These are phyloP conservation scores for Cutaneotrichosporon cyanovorans DNA, from an alignment of 1,284 basidiomycete species.

Conservation along the genomic window DNA sequence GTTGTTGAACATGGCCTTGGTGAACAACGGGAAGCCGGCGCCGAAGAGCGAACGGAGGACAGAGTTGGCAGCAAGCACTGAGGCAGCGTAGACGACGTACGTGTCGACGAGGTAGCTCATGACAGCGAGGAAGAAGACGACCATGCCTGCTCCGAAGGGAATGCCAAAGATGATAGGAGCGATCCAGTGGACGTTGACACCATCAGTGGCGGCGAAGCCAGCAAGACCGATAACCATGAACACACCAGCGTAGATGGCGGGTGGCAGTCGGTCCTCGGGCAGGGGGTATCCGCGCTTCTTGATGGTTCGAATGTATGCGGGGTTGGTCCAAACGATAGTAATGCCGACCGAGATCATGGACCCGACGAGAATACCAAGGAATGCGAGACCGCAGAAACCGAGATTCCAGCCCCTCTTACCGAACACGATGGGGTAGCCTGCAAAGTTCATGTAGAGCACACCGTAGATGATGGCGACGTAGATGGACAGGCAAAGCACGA, in stretches of 20 bases:
- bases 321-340: constrained; percentile 50
- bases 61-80: constrained; percentile 61
- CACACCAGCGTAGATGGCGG: constrained; percentile 47
- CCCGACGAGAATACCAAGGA: constrained; percentile 60
- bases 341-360: constrained; percentile 54
- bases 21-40: constrained; percentile 58
- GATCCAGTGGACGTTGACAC: constrained; percentile 46
- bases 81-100: constrained; percentile 52
- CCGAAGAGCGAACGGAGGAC: constrained; percentile 61
- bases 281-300: constrained; percentile 49
- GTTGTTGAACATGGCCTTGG: constrained; percentile 43
- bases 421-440: constrained; percentile 56
- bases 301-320: constrained; percentile 55
- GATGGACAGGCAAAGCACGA: constrained; percentile 48
- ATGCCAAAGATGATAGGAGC: constrained; percentile 55
- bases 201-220: constrained; percentile 43
- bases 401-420: constrained; percentile 56
- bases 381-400: constrained; percentile 58
- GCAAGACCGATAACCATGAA: constrained; percentile 43
- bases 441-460: constrained; percentile 39
- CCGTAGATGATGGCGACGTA: constrained; percentile 55
- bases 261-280: constrained; percentile 56
- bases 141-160: constrained; percentile 59
- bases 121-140: constrained; percentile 55
- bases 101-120: constrained; percentile 60